These are phyloP conservation scores for Chrysanthemum lavandulifolium DNA, from an alignment of 129 eudicot species.

Conservation along the genomic window DNA sequence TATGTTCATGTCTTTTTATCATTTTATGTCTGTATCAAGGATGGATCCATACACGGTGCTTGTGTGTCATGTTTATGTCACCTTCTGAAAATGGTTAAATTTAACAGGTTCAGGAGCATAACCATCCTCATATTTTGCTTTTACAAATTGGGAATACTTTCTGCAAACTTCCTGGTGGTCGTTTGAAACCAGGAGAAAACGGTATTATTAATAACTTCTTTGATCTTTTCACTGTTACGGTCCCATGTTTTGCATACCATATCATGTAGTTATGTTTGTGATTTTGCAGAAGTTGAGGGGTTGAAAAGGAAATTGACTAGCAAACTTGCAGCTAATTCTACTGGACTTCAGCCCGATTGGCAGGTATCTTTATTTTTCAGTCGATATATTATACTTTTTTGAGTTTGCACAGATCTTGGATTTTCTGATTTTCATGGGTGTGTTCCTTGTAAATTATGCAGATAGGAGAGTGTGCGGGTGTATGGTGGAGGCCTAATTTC, in stretches of 20 bases:
- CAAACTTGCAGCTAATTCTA: slow-evolving; percentile 64
- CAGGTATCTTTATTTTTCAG: slow-evolving; percentile 41
- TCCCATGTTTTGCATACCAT: neutral
- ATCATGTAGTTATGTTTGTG: neutral
- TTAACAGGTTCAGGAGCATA: too few relatives aligned
- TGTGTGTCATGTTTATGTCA: too few relatives aligned
- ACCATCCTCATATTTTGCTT: slow-evolving; percentile 52
- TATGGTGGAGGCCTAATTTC: too few relatives aligned
- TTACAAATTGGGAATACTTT: slow-evolving; percentile 78
- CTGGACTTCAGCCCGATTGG: slow-evolving; percentile 65
- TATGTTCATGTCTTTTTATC: too few relatives aligned
- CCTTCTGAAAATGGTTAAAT: too few relatives aligned
- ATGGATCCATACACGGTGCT: too few relatives aligned
- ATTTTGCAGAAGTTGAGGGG: slow-evolving; percentile 64
- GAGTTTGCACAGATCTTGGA: neutral
- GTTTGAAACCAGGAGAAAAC: slow-evolving; percentile 85
- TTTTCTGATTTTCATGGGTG: neutral
- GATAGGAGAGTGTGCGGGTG: too few relatives aligned
- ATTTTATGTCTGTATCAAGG: too few relatives aligned
- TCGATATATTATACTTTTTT: neutral
- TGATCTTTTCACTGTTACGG: neutral
- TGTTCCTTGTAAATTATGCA: too few relatives aligned
- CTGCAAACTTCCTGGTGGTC: slow-evolving; percentile 91
- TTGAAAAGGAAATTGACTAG: slow-evolving; percentile 75
- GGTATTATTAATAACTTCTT: slow-evolving; percentile 33